phyloP scores from a whole-genome alignment of 1,139 yeast species.

The Scheffersomyces parashehatae region DNA sequence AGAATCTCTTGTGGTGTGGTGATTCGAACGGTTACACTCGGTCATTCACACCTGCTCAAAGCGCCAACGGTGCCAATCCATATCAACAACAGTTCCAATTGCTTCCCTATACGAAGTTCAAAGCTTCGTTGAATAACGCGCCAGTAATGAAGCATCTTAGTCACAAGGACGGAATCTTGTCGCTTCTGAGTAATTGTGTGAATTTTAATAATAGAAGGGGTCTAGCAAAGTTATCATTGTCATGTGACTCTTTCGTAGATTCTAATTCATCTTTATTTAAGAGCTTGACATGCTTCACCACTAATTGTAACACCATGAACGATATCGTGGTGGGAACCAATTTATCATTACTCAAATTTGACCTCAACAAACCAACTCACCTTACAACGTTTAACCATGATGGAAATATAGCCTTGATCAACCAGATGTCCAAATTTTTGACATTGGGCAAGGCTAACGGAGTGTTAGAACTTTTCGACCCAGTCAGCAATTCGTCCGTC shows the following conservation, averaged over 20 bases:
- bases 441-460: constrained; percentile 73
- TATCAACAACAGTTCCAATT: constrained; percentile 23
- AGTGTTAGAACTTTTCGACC: constrained; percentile 74
- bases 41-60: constrained; percentile 27
- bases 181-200: constrained; percentile 54
- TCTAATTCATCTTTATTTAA: constrained; percentile 16
- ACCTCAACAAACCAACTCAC: constrained; percentile 54
- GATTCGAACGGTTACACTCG: constrained; percentile 48
- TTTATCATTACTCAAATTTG: constrained; percentile 54
- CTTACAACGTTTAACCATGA: constrained; percentile 21
- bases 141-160: constrained; percentile 53
- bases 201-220: constrained; percentile 64
- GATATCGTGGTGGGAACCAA: constrained; percentile 40
- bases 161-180: constrained; percentile 58
- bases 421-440: constrained; percentile 41
- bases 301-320: constrained; percentile 33
- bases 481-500: constrained; percentile 52
- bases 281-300: constrained; percentile 39
- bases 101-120: constrained; percentile 53
- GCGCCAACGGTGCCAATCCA: constrained; percentile 8
- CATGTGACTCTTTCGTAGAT: constrained; percentile 19
- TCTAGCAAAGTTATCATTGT: constrained; percentile 40
- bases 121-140: constrained; percentile 36
- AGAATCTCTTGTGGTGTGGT: constrained; percentile 87
- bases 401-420: constrained; percentile 35